Evolutionary conservation across 176 grass and related monocot genomes (phyloP).

Genomic region (Aegilops speltoides): DNA sequence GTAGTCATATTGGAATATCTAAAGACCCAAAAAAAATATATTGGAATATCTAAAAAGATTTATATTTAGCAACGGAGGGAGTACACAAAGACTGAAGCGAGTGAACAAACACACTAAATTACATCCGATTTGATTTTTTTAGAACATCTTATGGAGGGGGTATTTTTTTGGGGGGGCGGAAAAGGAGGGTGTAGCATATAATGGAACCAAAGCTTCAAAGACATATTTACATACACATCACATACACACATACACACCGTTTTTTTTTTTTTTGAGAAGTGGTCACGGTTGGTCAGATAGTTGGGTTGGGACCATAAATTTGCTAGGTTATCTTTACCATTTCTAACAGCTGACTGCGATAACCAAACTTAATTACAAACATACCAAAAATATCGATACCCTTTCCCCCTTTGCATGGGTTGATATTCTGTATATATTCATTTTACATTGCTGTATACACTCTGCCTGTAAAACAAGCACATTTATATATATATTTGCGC

Average conservation of each 20-base stretch:
- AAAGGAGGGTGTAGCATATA: no score
- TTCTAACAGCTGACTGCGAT: background rate
- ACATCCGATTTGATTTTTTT: no score
- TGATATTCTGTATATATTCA: background rate
- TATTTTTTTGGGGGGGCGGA: no score
- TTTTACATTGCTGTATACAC: background rate
- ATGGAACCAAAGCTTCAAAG: background rate
- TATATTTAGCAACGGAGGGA: no score
- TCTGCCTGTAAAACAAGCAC: background rate
- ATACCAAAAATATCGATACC: no score
- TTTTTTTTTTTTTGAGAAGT: background rate
- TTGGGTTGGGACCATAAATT: background rate
- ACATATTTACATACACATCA: background rate
- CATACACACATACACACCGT: no score
- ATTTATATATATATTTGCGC: background rate
- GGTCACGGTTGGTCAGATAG: background rate
- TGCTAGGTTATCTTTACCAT: conserved; percentile 1
- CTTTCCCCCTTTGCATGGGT: background rate
- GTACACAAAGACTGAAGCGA: no score
- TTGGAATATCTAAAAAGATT: no score
- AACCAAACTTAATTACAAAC: background rate
- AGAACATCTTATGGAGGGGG: no score
- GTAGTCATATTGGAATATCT: no score
- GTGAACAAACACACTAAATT: no score
- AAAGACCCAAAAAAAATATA: no score